These are phyloP conservation scores for Lachnellula subtilissima DNA, from an alignment of 2,329 filamentous ascomycete species.

Conservation along the genomic window DNA sequence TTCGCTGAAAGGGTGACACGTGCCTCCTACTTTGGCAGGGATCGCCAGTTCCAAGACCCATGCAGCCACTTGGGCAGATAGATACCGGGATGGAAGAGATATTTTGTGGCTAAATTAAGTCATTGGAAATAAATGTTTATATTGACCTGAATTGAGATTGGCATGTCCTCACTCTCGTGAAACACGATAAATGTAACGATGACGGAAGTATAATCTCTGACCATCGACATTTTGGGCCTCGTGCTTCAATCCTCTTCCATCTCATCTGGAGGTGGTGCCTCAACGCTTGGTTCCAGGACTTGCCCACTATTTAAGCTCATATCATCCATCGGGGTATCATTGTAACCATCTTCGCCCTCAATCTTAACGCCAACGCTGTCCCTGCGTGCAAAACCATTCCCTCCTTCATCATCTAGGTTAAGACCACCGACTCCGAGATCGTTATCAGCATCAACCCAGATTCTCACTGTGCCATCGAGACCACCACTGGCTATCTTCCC, in stretches of 20 bases:
- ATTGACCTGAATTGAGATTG: not conserved
- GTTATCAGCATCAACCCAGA: slow-evolving; percentile 49
- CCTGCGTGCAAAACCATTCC: slow-evolving; percentile 8
- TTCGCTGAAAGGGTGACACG: slow-evolving; percentile 2
- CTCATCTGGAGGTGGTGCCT: slow-evolving; percentile 6
- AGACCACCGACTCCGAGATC: slow-evolving; percentile 19
- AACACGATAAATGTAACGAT: not conserved
- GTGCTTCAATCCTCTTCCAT: slow-evolving; percentile 17
- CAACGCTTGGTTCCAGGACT: slow-evolving; percentile 2
- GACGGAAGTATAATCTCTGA: not conserved
- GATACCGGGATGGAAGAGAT: too few relatives aligned
- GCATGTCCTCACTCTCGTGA: not conserved
- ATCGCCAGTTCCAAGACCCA: not conserved
- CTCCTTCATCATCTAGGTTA: slow-evolving; percentile 9
- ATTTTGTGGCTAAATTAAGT: too few relatives aligned
- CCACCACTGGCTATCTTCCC: slow-evolving; percentile 56
- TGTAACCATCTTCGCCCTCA: slow-evolving; percentile 14
- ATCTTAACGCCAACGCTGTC: slow-evolving; percentile 10
- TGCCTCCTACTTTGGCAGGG: not conserved
- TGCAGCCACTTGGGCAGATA: not conserved
- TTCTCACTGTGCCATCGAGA: slow-evolving; percentile 54
- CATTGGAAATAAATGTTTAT: not conserved
- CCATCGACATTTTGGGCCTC: not conserved
- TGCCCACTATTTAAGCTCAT: slow-evolving; percentile 10
- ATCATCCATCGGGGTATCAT: slow-evolving; percentile 26